Evolutionary conservation across 108 stramenopile genomes (phyloP).

Genomic region (Nitzschia sp.): DNA sequence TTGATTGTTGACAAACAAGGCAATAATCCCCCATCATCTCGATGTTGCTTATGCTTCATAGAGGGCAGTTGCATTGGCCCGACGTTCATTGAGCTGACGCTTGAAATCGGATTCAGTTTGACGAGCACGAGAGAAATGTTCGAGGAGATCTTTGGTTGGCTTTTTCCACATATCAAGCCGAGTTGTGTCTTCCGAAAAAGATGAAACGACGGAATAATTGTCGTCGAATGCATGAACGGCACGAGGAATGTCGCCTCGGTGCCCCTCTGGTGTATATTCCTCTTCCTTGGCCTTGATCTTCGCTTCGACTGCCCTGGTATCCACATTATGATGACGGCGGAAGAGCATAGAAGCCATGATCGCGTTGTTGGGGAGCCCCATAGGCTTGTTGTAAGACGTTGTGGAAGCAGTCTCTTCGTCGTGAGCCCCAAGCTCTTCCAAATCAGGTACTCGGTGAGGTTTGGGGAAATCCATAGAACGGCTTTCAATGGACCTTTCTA

Average conservation of each 20-base stretch:
- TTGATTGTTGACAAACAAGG: too few species aligned
- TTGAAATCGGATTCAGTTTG: constrained; percentile 14
- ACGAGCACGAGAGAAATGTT: constrained; percentile 31
- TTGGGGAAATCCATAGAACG: constrained; percentile 13
- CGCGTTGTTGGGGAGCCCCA: constrained; percentile 49
- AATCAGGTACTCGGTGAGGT: background rate
- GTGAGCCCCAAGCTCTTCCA: background rate
- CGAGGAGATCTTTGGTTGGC: constrained; percentile 25
- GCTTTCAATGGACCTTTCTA: background rate
- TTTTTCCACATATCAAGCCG: constrained; percentile 32
- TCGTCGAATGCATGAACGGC: constrained; percentile 27
- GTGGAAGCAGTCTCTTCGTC: constrained; percentile 9
- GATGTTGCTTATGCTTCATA: constrained; percentile 16
- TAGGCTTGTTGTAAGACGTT: constrained; percentile 31
- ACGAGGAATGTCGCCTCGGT: constrained; percentile 30
- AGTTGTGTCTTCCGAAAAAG: constrained; percentile 39
- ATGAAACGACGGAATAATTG: constrained; percentile 25
- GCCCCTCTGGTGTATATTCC: constrained; percentile 17
- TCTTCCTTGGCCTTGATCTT: constrained; percentile 35
- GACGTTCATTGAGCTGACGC: background rate
- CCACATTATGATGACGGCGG: constrained; percentile 33
- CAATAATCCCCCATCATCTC: background rate
- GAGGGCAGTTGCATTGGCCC: background rate
- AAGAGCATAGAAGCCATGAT: constrained; percentile 56
- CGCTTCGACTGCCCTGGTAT: constrained; percentile 32